Conservation (phyloP, 164 flowering plant species). For the Nymphaea thermarum region DNA sequence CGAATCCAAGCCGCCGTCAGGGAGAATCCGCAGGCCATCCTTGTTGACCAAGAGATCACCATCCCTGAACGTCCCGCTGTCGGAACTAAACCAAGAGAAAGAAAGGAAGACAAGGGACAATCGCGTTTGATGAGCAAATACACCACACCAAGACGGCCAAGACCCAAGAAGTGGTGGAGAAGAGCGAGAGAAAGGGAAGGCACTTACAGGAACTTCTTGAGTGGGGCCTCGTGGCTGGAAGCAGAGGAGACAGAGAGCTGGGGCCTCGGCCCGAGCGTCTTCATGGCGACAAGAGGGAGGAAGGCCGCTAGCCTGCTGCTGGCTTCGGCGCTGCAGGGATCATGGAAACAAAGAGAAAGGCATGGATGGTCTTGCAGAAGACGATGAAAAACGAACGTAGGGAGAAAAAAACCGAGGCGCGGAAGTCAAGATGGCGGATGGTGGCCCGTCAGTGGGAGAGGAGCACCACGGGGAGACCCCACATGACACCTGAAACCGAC, state of each 20-base stretch:
- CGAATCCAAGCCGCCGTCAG: slow-evolving; percentile 40
- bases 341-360: too few relatives aligned
- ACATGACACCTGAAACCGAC: too few relatives aligned
- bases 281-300: slow-evolving; percentile 5
- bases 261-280: slow-evolving; percentile 5
- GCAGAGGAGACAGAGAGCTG: slow-evolving; percentile 14
- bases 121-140: background rate
- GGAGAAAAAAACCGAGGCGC: too few relatives aligned
- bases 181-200: background rate
- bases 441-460: too few relatives aligned
- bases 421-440: too few relatives aligned
- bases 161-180: background rate
- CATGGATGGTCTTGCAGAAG: too few relatives aligned
- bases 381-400: too few relatives aligned
- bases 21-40: slow-evolving; percentile 75
- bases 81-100: slow-evolving; percentile 31
- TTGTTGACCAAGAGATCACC: slow-evolving; percentile 90
- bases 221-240: slow-evolving; percentile 13
- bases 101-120: background rate
- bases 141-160: background rate
- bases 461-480: too few relatives aligned
- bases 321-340: too few relatives aligned
- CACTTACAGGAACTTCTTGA: slow-evolving; percentile 58
- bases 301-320: too few relatives aligned
- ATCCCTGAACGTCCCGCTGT: slow-evolving; percentile 79